Evolutionary conservation across 1,284 basidiomycete genomes (phyloP).

Genomic region (Fomitopsis schrenkii): DNA sequence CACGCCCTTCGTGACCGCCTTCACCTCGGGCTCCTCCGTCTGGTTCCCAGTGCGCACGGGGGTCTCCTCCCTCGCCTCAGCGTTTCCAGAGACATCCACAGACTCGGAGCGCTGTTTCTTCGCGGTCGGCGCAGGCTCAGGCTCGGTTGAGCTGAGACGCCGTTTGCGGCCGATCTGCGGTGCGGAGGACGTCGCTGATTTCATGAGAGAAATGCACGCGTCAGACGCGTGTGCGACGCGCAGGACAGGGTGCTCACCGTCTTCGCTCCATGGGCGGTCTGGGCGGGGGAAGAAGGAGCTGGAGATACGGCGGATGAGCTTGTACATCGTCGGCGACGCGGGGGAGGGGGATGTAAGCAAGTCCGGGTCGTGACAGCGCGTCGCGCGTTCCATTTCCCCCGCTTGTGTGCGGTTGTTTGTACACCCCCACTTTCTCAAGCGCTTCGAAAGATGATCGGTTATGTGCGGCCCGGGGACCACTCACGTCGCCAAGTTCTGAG

Average conservation of each 20-base stretch:
- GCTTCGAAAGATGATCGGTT: background rate
- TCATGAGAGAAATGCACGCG: conserved; percentile 11
- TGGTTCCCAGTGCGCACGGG: conserved; percentile 24
- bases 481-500: too few relatives aligned
- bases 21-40: conserved; percentile 46
- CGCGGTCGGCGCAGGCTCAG: conserved; percentile 37
- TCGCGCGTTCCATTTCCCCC: background rate
- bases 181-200: conserved; percentile 65
- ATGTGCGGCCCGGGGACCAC: too few relatives aligned
- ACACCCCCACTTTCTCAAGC: background rate
- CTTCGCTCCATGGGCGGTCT: conserved; percentile 71
- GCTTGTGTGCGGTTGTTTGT: conserved; percentile 8
- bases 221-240: conserved; percentile 18
- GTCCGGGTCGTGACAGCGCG: background rate
- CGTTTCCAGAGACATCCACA: conserved; percentile 19
- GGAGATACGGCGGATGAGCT: conserved; percentile 66
- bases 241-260: conserved; percentile 45
- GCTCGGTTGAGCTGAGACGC: conserved; percentile 51
- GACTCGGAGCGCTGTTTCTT: conserved; percentile 43
- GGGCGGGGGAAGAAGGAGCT: conserved; percentile 64
- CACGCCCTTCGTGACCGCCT: conserved; percentile 68
- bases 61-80: conserved; percentile 17
- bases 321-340: conserved; percentile 47
- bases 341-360: background rate
- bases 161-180: conserved; percentile 66